These are phyloP conservation scores for Sclerotinia subarctica DNA, from an alignment of 2,329 filamentous ascomycete genomes.

Conservation along the genomic window DNA sequence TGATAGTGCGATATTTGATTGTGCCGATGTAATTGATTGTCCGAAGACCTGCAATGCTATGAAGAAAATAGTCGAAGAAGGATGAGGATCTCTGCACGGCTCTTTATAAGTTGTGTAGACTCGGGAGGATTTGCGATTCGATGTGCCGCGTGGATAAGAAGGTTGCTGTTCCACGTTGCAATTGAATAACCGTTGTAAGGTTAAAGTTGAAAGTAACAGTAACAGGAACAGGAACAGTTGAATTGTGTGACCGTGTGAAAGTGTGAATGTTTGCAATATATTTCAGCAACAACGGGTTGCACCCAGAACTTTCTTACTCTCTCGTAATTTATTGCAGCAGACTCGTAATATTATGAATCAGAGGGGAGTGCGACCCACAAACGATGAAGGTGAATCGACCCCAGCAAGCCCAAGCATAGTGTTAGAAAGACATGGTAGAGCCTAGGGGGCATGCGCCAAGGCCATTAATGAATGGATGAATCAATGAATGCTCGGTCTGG, in stretches of 20 bases:
- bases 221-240: not conserved
- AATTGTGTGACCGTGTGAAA: not conserved
- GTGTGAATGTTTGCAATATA: slow-evolving; percentile 12
- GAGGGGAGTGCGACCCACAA: slow-evolving; percentile 6
- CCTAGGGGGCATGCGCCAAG: not conserved
- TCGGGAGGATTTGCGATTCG: not conserved
- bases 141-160: not conserved
- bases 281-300: not conserved
- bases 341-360: slow-evolving; percentile 17
- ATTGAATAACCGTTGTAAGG: not conserved
- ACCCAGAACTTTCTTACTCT: slow-evolving; percentile 7
- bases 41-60: not conserved
- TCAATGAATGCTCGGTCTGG: not conserved
- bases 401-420: slow-evolving; percentile 9
- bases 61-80: not conserved
- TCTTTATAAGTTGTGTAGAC: not conserved
- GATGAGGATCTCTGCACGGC: not conserved
- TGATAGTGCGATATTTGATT: not conserved
- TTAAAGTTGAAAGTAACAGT: not conserved
- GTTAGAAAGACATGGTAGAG: slow-evolving; percentile 12
- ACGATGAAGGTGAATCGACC: slow-evolving; percentile 12
- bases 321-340: slow-evolving; percentile 14
- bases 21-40: not conserved
- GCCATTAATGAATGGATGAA: too few species aligned
- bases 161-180: not conserved